Percentiles rank a stretch among this genome's conserved stretches.
phyloP scores from a whole-genome alignment of 2,329 filamentous ascomycete species.

The Aspergillus sp. region DNA sequence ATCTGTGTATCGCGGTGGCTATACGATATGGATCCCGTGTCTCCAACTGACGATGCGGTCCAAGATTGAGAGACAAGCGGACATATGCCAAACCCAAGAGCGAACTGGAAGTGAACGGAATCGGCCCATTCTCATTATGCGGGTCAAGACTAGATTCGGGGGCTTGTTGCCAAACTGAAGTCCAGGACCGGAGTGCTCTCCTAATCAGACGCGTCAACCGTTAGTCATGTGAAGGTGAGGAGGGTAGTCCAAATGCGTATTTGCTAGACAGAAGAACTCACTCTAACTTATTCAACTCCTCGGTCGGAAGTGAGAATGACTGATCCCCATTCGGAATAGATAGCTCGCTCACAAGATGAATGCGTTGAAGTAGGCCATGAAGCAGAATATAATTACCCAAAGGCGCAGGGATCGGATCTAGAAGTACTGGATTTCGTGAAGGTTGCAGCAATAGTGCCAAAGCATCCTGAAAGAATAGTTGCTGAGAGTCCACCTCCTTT shows the following conservation, averaged over 20 bases:
- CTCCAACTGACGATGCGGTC: slow-evolving; percentile 63
- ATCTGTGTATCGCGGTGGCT: slow-evolving; percentile 61
- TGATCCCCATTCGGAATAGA: slow-evolving; percentile 35
- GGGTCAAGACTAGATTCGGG: slow-evolving; percentile 39
- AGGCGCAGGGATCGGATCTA: slow-evolving; percentile 45
- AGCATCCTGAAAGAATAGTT: slow-evolving; percentile 40
- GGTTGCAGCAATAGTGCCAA: slow-evolving; percentile 36
- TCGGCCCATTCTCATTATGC: slow-evolving; percentile 36
- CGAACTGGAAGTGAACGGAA: slow-evolving; percentile 38
- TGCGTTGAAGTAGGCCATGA: slow-evolving; percentile 71
- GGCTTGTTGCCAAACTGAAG: slow-evolving; percentile 39
- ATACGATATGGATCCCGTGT: slow-evolving; percentile 65
- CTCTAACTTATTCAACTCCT: slow-evolving; percentile 39
- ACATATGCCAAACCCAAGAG: slow-evolving; percentile 37
- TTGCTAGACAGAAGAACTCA: slow-evolving; percentile 19
- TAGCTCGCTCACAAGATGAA: slow-evolving; percentile 45
- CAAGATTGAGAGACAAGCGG: slow-evolving; percentile 51
- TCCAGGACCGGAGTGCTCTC: slow-evolving; percentile 39
- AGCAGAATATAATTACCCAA: slow-evolving; percentile 72
- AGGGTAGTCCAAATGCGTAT: background rate
- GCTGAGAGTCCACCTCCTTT: slow-evolving; percentile 29
- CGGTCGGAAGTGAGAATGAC: slow-evolving; percentile 33
- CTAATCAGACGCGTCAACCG: slow-evolving; percentile 16
- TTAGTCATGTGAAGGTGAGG: background rate
- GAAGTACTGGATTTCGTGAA: slow-evolving; percentile 27